Percentiles rank a stretch among this genome's conserved stretches.
These are phyloP conservation scores for Arthroderma sp. DNA, from an alignment of 2,329 filamentous ascomycete genomes.

Conservation along the genomic window DNA sequence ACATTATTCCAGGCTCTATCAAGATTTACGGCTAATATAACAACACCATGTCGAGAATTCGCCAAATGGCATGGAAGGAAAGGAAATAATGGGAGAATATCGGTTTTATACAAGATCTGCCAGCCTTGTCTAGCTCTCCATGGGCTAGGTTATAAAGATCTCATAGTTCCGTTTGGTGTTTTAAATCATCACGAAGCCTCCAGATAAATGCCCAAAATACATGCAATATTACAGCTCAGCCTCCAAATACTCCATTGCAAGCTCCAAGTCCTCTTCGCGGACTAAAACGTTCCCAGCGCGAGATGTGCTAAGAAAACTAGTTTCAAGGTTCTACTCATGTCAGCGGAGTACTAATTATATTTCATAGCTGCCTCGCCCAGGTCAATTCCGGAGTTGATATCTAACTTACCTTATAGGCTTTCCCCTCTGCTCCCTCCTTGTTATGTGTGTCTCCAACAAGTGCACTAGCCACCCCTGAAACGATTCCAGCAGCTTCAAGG, in stretches of 20 bases:
- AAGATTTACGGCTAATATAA: conserved; percentile 7
- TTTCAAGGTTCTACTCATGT: conserved; percentile 46
- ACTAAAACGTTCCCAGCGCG: conserved; percentile 83
- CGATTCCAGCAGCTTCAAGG: conserved; percentile 82
- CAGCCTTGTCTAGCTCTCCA: neutral
- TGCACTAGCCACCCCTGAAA: conserved; percentile 80
- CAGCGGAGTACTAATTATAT: neutral
- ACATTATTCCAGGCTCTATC: conserved; percentile 6
- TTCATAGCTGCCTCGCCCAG: neutral
- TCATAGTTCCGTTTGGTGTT: neutral
- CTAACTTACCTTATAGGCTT: neutral
- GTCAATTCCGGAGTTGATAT: neutral
- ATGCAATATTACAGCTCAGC: conserved; percentile 15
- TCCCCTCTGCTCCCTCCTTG: conserved; percentile 25
- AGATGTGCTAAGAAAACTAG: conserved; percentile 84
- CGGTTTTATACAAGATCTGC: neutral
- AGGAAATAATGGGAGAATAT: neutral
- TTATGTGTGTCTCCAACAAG: conserved; percentile 60
- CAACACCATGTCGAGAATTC: neutral
- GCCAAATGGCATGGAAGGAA: neutral
- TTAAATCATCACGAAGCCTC: neutral
- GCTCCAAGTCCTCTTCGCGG: conserved; percentile 57
- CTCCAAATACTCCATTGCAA: conserved; percentile 58
- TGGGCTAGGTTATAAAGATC: neutral
- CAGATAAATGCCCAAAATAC: neutral